phyloP scores from a whole-genome alignment of 495 filamentous ascomycete genomes.

The Massariosphaeria phaeospora region DNA sequence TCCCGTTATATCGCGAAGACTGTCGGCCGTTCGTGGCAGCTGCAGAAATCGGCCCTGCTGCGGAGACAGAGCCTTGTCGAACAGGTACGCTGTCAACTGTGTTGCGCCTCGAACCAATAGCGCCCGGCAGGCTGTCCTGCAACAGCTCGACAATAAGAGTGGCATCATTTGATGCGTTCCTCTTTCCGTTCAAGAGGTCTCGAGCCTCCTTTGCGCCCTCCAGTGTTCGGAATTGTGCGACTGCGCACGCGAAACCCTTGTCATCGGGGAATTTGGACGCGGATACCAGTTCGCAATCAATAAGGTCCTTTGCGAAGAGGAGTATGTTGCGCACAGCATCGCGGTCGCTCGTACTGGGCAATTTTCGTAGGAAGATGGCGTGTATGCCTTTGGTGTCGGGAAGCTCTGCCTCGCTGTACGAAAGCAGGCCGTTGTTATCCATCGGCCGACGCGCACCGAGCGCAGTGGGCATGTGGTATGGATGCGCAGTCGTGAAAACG shows the following conservation, averaged over 20 bases:
- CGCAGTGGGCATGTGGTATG: constrained; percentile 24
- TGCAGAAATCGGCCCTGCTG: constrained; percentile 52
- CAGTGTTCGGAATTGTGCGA: constrained; percentile 67
- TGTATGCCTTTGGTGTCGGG: constrained; percentile 31
- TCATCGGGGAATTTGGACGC: constrained; percentile 61
- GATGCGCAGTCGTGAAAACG: constrained; percentile 29
- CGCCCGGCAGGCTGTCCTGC: constrained; percentile 31
- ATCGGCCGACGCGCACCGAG: constrained; percentile 29
- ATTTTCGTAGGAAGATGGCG: constrained; percentile 67
- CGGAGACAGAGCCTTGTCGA: constrained; percentile 50
- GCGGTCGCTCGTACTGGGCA: constrained; percentile 66
- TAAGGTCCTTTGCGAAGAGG: constrained; percentile 76
- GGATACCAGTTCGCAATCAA: constrained; percentile 66
- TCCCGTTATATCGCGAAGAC: constrained; percentile 69
- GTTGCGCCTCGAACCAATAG: constrained; percentile 50
- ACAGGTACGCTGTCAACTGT: constrained; percentile 56
- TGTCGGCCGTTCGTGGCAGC: constrained; percentile 58
- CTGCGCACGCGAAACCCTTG: constrained; percentile 64
- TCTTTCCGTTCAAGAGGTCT: constrained; percentile 72
- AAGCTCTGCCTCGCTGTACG: constrained; percentile 29
- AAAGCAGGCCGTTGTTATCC: constrained; percentile 27
- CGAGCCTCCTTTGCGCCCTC: constrained; percentile 72
- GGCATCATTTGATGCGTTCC: constrained; percentile 66
- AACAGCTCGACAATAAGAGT: constrained; percentile 76
- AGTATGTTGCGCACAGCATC: constrained; percentile 76